A percentile compares a stretch with the other conserved stretches of the same genome.
phyloP scores from a whole-genome alignment of 192 early-diverging fungal species.

The Coemansia sp. region DNA sequence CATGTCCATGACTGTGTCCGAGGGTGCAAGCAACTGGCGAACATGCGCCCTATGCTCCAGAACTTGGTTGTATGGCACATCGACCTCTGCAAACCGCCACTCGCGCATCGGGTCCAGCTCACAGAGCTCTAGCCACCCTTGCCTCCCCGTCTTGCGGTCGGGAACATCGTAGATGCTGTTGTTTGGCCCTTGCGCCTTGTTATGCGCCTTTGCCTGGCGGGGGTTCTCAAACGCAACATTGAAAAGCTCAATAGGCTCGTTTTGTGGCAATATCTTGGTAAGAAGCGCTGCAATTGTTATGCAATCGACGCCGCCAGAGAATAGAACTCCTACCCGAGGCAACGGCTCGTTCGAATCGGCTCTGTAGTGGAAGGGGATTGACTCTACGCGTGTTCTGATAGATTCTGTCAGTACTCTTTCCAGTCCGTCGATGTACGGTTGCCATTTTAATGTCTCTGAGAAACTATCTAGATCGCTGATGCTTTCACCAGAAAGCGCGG shows the following conservation, averaged over 20 bases:
- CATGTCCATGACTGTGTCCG: constrained; percentile 93
- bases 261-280: constrained; percentile 65
- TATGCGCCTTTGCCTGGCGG: constrained; percentile 40
- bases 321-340: constrained; percentile 76
- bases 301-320: constrained; percentile 96
- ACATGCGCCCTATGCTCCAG: constrained; percentile 60
- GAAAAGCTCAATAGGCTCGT: constrained; percentile 86
- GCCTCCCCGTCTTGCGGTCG: constrained; percentile 77
- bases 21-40: constrained; percentile 73
- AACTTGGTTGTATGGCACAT: constrained; percentile 80
- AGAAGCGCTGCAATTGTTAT: constrained; percentile 83
- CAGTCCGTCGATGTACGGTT: constrained; percentile 28
- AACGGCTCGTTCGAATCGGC: not conserved
- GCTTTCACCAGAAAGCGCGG: not conserved
- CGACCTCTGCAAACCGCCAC: constrained; percentile 90
- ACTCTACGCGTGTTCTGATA: constrained; percentile 21
- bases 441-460: constrained; percentile 17
- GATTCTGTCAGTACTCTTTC: constrained; percentile 17
- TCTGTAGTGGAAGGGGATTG: constrained; percentile 19
- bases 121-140: constrained; percentile 58
- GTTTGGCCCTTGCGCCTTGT: not conserved
- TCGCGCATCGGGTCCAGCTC: constrained; percentile 65
- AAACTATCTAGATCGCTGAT: constrained; percentile 17
- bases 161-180: constrained; percentile 64
- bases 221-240: constrained; percentile 98